Base-by-base conservation (phyloP, 176 grass and related monocot species). In the Carex pumila region DNA sequence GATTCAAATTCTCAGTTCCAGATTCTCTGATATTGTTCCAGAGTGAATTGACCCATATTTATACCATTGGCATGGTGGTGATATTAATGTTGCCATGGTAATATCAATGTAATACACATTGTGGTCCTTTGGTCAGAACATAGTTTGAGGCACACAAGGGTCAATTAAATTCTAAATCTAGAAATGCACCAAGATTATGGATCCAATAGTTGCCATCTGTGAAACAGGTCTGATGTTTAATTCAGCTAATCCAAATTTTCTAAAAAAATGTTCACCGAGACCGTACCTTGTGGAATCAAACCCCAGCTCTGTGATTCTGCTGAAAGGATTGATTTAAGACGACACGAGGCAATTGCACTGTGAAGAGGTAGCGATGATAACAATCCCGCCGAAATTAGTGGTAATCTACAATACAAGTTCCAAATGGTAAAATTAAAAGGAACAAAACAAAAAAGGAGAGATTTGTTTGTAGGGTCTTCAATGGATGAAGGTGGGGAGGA, bases 251-350 rank as follows among this genome's bases (percentile, higher is more conserved):
- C 17, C 4, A 12, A 69, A 13, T 53, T 14, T 50, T 34, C 36
- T 49, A n/a, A 79, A 41, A 34, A 85, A 62, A 62, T 22, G 0
- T 65, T 45, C 36, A 62, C 9, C n/a, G 39, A 68, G 52, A 62
- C 6, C 31, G 19, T 36, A 96, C 91, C 94, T 96, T 93, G 87
- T n/a, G 94, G 94, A 79, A 96, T 82, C 61, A 89, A 79, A 12
- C 93, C 91, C 94, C 91, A 96, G 61, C 85, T 85, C 55, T 92
- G 94, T 2, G 94, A 96, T 17, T 93, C 89, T 2, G 90, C 67
- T 0, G 91, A 73, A 75, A 96, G 89, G 25, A 87, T 71, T 30
- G 91, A 96, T 22, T 29, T 82, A 9, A 96, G 85, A 31, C 93
- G 83, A 22, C 89, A 86, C 0, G 89, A 88, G 3, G 89, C 93